Base-by-base conservation (phyloP, 371 early-diverging fungal species). In the Mortierella sp. region DNA sequence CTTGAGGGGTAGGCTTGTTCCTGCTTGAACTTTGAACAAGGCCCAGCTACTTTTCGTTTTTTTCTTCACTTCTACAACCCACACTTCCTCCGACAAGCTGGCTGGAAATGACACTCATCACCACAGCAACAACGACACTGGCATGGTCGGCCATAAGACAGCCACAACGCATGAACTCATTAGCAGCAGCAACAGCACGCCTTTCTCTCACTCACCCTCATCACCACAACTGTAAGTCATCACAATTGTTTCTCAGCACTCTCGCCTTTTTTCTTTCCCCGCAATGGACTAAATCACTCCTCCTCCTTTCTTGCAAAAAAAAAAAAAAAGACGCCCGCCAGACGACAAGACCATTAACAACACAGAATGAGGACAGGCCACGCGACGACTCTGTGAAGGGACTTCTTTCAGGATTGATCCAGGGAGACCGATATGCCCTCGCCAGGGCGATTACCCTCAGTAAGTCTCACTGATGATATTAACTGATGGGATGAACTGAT, bases 381-480 rank as follows among this genome's bases (percentile, higher is more conserved):
- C 86, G 82, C 60, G 86, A 85, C 48, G 86, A 85, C 71, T 79
- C 82, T 73, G 79, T 82, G 32, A 72, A 85, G 16, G 80, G 80
- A 46, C 83, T 88, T 18, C 81, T 82, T 6, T 74, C 83, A 16
- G 82, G 87, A 27, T 77, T 91, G 5, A 56, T 83, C 18, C 65
- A 86, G 5, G 81, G 82, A 32, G 90, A 90, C 70, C 84, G 91
- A 58, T 87, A 88, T 75, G 82, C 91, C 35, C 81, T 93, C 29
- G 91, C 94, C 7, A 89, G 89, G 77, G 90, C 94, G 12, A 94
- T 94, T 54, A 93, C 94, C n/a, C 88, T 93, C 55, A 92, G 94
- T 93, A 82, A 43, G 75, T 41, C 29, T 11, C 43, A 35, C 44
- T 29, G 29, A 32, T 51, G 55, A 65, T 8, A 11, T 32, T 27